Evolutionary conservation across 768 basidiomycete genomes (phyloP).

Genomic region (Strobilomyces echinocephalus): DNA sequence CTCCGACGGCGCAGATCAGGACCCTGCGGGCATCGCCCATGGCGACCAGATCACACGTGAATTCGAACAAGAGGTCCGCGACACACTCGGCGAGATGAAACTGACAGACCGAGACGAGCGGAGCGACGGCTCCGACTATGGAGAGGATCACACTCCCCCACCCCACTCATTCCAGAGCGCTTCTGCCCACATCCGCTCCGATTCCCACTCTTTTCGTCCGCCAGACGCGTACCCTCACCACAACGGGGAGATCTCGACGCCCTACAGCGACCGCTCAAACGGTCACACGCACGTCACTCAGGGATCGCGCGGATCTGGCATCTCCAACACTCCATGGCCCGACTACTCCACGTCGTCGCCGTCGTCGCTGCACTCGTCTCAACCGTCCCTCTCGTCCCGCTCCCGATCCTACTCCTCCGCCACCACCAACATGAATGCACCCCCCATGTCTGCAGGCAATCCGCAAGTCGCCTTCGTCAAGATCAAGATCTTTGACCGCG

Average conservation of each 20-base stretch:
- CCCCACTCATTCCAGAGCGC: constrained; percentile 34
- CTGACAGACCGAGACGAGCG: constrained; percentile 43
- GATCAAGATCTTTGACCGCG: constrained; percentile 95
- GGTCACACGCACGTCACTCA: constrained; percentile 17
- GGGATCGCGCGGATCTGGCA: constrained; percentile 29
- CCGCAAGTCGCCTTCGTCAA: constrained; percentile 89
- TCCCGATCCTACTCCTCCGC: constrained; percentile 57
- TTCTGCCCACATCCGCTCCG: constrained; percentile 42
- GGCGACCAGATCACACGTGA: constrained; percentile 29
- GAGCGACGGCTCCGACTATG: constrained; percentile 67
- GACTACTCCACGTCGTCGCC: constrained; percentile 38
- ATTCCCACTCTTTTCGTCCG: constrained; percentile 41
- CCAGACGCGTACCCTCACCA: constrained; percentile 24
- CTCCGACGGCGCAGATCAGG: constrained; percentile 30
- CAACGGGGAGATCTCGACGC: constrained; percentile 29
- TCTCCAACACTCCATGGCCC: constrained; percentile 26
- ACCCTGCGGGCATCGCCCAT: constrained; percentile 32
- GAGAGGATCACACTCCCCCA: constrained; percentile 39
- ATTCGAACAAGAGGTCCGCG: constrained; percentile 42
- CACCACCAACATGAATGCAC: constrained; percentile 49
- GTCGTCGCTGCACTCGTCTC: constrained; percentile 46
- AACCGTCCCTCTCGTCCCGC: constrained; percentile 49
- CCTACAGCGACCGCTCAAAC: constrained; percentile 31
- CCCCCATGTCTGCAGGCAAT: constrained; percentile 72
- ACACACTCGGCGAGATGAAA: constrained; percentile 45